These are phyloP conservation scores for Erythrophleum fordii DNA, from an alignment of 306 rosid species.

Conservation along the genomic window DNA sequence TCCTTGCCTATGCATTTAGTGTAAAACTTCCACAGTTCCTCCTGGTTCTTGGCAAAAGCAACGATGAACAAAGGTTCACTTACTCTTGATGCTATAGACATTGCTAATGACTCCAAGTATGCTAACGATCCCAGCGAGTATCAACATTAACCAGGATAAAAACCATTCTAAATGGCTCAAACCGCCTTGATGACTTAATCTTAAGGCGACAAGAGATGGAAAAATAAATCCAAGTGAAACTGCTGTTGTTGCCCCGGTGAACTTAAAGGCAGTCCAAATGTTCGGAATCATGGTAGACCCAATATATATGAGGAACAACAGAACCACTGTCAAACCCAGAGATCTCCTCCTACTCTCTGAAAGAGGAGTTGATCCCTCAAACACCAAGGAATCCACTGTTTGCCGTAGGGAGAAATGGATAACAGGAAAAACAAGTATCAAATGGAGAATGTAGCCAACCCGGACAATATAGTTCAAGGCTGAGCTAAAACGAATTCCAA, in stretches of 20 bases:
- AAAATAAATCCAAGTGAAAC: conserved; percentile 91
- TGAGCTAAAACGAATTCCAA: conserved; percentile 81
- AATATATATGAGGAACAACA: conserved; percentile 76
- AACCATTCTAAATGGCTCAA: conserved; percentile 60
- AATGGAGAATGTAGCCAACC: conserved; percentile 89
- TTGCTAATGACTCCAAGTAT: conserved; percentile 77
- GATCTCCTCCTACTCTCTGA: conserved; percentile 82
- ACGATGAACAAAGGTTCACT: conserved; percentile 34
- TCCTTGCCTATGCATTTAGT: conserved; percentile 9
- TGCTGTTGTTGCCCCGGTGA: conserved; percentile 95
- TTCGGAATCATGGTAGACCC: conserved; percentile 94
- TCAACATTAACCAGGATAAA: conserved; percentile 74
- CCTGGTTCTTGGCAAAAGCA: conserved; percentile 28
- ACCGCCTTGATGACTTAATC: conserved; percentile 55
- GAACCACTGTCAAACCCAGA: conserved; percentile 66
- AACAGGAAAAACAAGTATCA: conserved; percentile 74
- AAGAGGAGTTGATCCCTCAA: conserved; percentile 77
- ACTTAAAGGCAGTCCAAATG: conserved; percentile 95
- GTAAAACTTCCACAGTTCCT: conserved; percentile 20
- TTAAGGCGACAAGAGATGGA: conserved; percentile 76
- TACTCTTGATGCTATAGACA: conserved; percentile 64
- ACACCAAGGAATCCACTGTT: conserved; percentile 76
- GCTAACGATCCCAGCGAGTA: conserved; percentile 70
- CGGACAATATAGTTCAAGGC: conserved; percentile 76
- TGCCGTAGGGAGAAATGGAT: conserved; percentile 61